Conservation (phyloP, 805 yeast species). For the Scheffersomyces ergatensis region DNA sequence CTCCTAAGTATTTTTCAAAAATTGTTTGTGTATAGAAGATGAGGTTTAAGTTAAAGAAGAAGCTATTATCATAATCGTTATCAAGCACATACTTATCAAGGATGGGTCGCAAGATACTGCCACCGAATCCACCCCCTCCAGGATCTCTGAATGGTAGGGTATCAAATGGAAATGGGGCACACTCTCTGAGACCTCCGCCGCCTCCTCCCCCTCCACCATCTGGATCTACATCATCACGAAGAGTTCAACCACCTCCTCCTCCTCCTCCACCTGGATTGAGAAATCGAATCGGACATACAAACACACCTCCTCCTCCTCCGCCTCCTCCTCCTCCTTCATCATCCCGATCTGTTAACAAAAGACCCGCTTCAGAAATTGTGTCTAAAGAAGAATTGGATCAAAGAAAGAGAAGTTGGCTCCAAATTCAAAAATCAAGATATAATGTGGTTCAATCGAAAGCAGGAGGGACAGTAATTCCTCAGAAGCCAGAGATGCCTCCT, state of each 20-base stretch:
- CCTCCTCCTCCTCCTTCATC: conserved; percentile 14
- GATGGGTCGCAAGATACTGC: conserved; percentile 18
- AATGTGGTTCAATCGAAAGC: conserved; percentile 19
- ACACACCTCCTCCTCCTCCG: conserved; percentile 9
- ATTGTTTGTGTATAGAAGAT: no score
- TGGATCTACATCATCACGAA: conserved; percentile 5
- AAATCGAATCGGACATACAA: no score
- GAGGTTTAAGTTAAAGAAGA: no score
- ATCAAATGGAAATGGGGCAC: conserved; percentile 5
- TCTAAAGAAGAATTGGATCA: conserved; percentile 29
- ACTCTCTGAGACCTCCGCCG: conserved; percentile 9
- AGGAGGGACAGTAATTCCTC: conserved; percentile 53
- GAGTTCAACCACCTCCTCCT: conserved; percentile 25
- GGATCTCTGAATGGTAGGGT: conserved; percentile 6
- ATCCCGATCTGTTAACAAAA: conserved; percentile 6
- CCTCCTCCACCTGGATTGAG: conserved; percentile 16
- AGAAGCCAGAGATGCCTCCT: conserved; percentile 84
- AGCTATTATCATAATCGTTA: no score
- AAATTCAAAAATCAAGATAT: conserved; percentile 58
- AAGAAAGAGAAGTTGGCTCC: conserved; percentile 59
- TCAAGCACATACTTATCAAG: background rate
- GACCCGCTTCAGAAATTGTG: background rate
- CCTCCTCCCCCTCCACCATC: conserved; percentile 10
- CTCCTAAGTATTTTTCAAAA: no score
- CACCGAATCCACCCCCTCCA: conserved; percentile 36